phyloP scores from a whole-genome alignment of 495 filamentous ascomycete species.

The Sporormia fimetaria region DNA sequence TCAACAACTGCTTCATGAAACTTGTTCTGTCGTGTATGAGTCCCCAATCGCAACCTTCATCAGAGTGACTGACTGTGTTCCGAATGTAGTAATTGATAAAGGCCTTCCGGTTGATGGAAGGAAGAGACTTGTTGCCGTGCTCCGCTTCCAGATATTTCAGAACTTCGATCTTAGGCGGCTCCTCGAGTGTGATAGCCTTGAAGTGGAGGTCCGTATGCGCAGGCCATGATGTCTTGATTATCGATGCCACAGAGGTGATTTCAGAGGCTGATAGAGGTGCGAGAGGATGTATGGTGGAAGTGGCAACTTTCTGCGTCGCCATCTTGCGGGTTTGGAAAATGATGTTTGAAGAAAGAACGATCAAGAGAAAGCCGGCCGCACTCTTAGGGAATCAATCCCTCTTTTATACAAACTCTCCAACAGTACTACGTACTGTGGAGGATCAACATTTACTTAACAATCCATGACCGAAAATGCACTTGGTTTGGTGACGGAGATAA shows the following conservation, averaged over 20 bases:
- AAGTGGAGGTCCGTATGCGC: slow-evolving; percentile 45
- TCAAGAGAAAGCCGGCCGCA: background rate
- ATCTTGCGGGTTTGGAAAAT: slow-evolving; percentile 5
- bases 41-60: slow-evolving; percentile 11
- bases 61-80: slow-evolving; percentile 41
- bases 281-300: slow-evolving; percentile 40
- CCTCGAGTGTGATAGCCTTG: slow-evolving; percentile 53
- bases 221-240: slow-evolving; percentile 43
- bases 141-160: slow-evolving; percentile 43
- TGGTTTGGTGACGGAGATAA: background rate
- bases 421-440: too few species aligned
- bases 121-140: slow-evolving; percentile 28
- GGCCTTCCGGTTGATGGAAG: slow-evolving; percentile 40
- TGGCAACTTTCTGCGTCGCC: slow-evolving; percentile 20
- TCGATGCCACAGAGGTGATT: slow-evolving; percentile 36
- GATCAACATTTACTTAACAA: background rate
- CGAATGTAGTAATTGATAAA: slow-evolving; percentile 54
- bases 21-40: slow-evolving; percentile 40
- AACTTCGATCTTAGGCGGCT: slow-evolving; percentile 51
- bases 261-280: slow-evolving; percentile 48
- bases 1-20: slow-evolving; percentile 57
- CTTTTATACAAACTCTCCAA: too few species aligned
- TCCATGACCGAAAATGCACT: background rate
- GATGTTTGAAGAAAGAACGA: background rate
- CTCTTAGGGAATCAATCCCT: too few species aligned